Conservation (phyloP, 257 asterid genomes). For the Jacaranda copaia region DNA sequence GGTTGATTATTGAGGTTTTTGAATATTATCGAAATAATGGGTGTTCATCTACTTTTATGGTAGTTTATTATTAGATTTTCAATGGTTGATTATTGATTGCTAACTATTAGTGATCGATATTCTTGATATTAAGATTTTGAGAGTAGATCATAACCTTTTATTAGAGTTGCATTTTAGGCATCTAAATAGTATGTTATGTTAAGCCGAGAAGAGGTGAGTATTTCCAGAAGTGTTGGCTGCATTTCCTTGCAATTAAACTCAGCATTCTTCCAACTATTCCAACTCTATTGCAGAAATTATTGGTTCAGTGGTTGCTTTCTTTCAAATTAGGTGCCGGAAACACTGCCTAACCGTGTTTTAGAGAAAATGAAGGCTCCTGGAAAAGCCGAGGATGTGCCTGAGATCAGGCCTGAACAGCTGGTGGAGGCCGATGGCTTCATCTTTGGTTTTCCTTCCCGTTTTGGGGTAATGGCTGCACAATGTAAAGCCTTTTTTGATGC, state of each 20-base stretch:
- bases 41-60: neutral
- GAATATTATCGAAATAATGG: neutral
- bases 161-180: too few relatives aligned
- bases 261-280: too few relatives aligned
- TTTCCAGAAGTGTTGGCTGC: too few relatives aligned
- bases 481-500: constrained; percentile 90
- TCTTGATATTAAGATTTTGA: neutral
- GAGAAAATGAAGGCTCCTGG: constrained; percentile 89
- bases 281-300: too few relatives aligned
- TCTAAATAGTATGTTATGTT: too few relatives aligned
- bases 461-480: constrained; percentile 97
- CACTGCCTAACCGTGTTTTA: constrained; percentile 63
- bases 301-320: neutral
- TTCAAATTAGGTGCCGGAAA: constrained; percentile 77
- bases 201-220: too few relatives aligned
- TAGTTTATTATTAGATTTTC: neutral
- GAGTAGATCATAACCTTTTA: neutral
- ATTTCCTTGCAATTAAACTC: too few relatives aligned
- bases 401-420: constrained; percentile 78
- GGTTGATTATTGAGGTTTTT: too few relatives aligned
- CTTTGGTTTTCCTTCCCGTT: constrained; percentile 91
- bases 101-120: neutral
- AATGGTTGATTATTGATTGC: neutral
- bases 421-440: constrained; percentile 92
- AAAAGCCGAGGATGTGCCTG: constrained; percentile 79